Base-by-base conservation (phyloP, 371 early-diverging fungal species). In the Mortierella sp. region DNA sequence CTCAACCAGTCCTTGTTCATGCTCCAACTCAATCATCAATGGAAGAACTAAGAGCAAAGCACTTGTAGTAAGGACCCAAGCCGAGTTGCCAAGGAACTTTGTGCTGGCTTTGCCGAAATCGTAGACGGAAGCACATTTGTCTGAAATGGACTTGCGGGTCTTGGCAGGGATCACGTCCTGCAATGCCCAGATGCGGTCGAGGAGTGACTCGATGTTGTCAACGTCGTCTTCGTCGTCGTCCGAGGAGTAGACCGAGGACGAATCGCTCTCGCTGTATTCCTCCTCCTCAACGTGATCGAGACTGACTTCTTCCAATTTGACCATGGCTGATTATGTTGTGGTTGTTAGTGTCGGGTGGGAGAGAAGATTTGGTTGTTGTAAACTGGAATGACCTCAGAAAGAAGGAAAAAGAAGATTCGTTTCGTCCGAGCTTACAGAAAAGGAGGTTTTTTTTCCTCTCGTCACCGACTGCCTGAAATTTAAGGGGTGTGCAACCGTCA, bases 61-160 rank as follows among this genome's bases (percentile, higher is more conserved):
- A 72, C 93, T 93, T 13, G 96, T 96, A 31, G 95, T 94, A 19
- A 95, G 87, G n/a, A 96, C 93, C 96, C 96, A 96, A 34, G 94
- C 94, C 55, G 94, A 89, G 89, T 94, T 94, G 58, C 96, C 96
- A 31, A 93, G 89, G 87, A 95, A 90, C 14, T 91, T 88, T 65
- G 91, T 88, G 38, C 93, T 91, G 24, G 91, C 88, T 80, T 90
- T 90, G 60, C 93, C 91, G 90, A 92, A 91, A 68, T 89, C 90
- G 34, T 88, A 91, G 68, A 94, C 81, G 13, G 91, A 88, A 21
- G 91, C 88, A 34, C 90, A 89, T 48, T 89, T 84, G 60, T 91
- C 88, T 3, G 92, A 84, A 26, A 96, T 78, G 44, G 90, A 86
- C 74, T 90, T 89, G 82, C 96, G 94, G 73, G 94, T 92, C 78